Evolutionary conservation across 2,329 filamentous ascomycete genomes (phyloP).

Genomic region (Microsporum ferrugineum): DNA sequence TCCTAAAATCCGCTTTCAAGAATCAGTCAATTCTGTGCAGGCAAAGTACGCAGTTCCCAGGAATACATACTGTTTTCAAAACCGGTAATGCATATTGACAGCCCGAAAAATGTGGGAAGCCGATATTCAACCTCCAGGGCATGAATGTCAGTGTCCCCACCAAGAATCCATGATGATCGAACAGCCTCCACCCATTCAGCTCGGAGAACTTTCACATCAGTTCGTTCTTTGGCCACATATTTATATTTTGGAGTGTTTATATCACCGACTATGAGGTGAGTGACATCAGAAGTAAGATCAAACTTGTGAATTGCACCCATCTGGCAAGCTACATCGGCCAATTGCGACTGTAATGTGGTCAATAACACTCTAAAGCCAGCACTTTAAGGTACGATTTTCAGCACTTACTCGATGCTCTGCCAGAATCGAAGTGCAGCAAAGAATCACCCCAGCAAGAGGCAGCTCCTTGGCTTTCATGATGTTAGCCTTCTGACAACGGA

Average conservation of each 20-base stretch:
- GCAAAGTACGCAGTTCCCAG: background rate
- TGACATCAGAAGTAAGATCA: slow-evolving; percentile 91
- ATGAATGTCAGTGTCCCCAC: slow-evolving; percentile 60
- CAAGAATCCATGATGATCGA: slow-evolving; percentile 66
- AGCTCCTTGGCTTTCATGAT: slow-evolving; percentile 41
- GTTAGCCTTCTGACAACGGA: slow-evolving; percentile 18
- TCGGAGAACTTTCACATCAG: slow-evolving; percentile 72
- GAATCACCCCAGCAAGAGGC: slow-evolving; percentile 59
- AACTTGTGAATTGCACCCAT: slow-evolving; percentile 82
- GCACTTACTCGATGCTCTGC: slow-evolving; percentile 61
- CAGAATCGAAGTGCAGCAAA: slow-evolving; percentile 80
- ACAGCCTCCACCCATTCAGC: slow-evolving; percentile 78
- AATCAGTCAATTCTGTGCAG: background rate
- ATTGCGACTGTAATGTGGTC: slow-evolving; percentile 24
- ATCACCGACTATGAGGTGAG: slow-evolving; percentile 83
- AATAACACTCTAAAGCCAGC: background rate
- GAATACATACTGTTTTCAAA: slow-evolving; percentile 50
- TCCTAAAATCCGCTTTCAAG: slow-evolving; percentile 41
- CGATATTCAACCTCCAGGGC: slow-evolving; percentile 52
- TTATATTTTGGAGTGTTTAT: slow-evolving; percentile 87
- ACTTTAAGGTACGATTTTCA: slow-evolving; percentile 8
- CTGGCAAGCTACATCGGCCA: slow-evolving; percentile 47
- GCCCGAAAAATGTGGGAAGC: slow-evolving; percentile 36
- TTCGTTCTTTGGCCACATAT: slow-evolving; percentile 81
- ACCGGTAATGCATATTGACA: slow-evolving; percentile 58